These are phyloP conservation scores for Eimeria acervulina DNA, from an alignment of 169 alveolate genomes.

Conservation along the genomic window DNA sequence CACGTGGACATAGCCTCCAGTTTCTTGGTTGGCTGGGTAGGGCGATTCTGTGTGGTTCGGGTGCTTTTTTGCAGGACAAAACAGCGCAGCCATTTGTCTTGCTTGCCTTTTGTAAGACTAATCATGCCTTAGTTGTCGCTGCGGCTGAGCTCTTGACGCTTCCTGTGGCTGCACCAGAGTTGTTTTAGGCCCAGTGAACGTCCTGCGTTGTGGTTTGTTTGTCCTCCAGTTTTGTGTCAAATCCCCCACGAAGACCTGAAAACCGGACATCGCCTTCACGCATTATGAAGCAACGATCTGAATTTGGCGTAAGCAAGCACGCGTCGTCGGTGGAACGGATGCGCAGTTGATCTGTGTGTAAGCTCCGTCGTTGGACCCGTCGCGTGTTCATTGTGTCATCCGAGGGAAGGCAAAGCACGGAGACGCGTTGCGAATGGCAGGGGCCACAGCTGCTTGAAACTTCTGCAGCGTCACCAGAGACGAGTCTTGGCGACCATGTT, in stretches of 20 bases:
- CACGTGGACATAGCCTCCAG: neutral
- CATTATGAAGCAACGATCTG: conserved; percentile 32
- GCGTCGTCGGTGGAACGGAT: conserved; percentile 63
- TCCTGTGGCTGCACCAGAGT: neutral
- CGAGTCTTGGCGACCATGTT: neutral
- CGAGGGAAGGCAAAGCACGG: conserved; percentile 53
- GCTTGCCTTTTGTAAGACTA: conserved; percentile 74
- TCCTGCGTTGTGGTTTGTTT: neutral
- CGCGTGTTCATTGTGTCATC: conserved; percentile 54
- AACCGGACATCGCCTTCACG: conserved; percentile 45
- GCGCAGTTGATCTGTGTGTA: conserved; percentile 49
- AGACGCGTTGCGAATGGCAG: conserved; percentile 39
- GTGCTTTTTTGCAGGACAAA: conserved; percentile 69
- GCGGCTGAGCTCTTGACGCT: neutral
- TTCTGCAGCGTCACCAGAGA: conserved; percentile 58
- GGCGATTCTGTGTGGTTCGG: neutral
- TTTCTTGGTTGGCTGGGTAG: neutral
- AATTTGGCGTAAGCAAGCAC: conserved; percentile 37
- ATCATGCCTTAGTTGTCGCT: neutral
- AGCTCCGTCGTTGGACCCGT: conserved; percentile 47
- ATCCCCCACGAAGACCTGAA: conserved; percentile 75
- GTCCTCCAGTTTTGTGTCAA: conserved; percentile 71
- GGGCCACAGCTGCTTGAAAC: conserved; percentile 40
- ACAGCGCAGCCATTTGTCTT: conserved; percentile 78
- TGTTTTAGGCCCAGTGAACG: neutral